phyloP scores from a whole-genome alignment of 805 yeast genomes.

The Nakazawaea ambrosiae region DNA sequence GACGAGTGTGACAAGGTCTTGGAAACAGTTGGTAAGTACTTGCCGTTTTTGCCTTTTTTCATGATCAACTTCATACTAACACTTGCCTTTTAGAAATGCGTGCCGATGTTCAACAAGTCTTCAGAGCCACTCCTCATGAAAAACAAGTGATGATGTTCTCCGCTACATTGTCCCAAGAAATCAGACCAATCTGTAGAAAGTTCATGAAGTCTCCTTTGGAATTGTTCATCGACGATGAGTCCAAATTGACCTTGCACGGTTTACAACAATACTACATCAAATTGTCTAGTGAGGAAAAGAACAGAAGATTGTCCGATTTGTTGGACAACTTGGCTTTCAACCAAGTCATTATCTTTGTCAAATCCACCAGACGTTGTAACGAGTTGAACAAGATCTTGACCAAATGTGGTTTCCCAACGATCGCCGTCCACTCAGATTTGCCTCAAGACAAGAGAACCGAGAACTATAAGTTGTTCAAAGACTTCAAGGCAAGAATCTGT shows the following conservation, averaged over 20 bases:
- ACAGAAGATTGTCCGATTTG: constrained; percentile 85
- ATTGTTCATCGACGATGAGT: constrained; percentile 95
- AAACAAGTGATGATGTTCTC: constrained; percentile 99
- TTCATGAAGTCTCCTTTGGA: constrained; percentile 98
- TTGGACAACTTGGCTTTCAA: constrained; percentile 93
- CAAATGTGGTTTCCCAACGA: constrained; percentile 94
- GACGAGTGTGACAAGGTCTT: constrained; percentile 99
- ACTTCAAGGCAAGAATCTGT: constrained; percentile 97
- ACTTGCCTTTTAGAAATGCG: constrained; percentile 80
- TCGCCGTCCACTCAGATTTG: constrained; percentile 92
- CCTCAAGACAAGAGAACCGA: constrained; percentile 98
- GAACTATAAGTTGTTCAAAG: constrained; percentile 92
- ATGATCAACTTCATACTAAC: constrained; percentile 1
- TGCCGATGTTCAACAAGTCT: constrained; percentile 96
- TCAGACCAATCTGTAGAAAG: constrained; percentile 94
- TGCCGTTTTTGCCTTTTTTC: neutral
- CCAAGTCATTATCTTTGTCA: constrained; percentile 96
- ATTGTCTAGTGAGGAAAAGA: constrained; percentile 85
- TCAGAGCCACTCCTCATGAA: constrained; percentile 96
- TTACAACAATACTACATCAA: constrained; percentile 94
- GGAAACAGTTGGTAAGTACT: constrained; percentile 41
- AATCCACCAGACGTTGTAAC: constrained; percentile 85
- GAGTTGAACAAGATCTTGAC: constrained; percentile 83
- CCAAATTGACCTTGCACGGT: constrained; percentile 95
- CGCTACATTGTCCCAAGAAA: constrained; percentile 90